Conservation (phyloP, 2,329 filamentous ascomycete genomes). For the Apiospora sp. region DNA sequence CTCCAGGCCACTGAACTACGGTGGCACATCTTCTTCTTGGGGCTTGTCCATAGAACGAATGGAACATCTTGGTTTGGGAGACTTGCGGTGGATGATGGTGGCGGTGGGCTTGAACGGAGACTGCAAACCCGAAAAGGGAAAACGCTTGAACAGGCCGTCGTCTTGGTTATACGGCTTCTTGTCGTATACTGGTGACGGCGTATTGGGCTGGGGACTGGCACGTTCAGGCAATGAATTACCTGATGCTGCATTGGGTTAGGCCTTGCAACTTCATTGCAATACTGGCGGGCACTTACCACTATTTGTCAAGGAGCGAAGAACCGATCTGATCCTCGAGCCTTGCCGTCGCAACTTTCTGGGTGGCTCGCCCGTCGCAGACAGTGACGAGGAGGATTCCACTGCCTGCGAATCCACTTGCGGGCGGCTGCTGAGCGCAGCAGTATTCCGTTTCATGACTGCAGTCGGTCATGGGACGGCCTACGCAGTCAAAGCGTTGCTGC, state of each 20-base stretch:
- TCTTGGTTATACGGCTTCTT: constrained; percentile 24
- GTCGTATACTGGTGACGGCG: constrained; percentile 29
- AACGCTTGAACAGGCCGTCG: constrained; percentile 42
- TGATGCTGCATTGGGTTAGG: constrained; percentile 32
- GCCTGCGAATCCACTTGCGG: not conserved
- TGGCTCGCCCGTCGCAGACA: constrained; percentile 34
- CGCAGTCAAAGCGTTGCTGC: not conserved
- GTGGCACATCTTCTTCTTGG: constrained; percentile 34
- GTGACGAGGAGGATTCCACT: not conserved
- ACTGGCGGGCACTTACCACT: constrained; percentile 39
- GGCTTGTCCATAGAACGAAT: constrained; percentile 45
- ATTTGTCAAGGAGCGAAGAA: constrained; percentile 51
- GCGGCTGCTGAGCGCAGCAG: constrained; percentile 2
- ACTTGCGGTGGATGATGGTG: constrained; percentile 52
- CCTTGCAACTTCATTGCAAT: not conserved
- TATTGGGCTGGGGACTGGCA: constrained; percentile 35
- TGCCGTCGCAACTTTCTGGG: constrained; percentile 49
- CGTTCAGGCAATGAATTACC: constrained; percentile 34
- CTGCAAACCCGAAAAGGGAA: constrained; percentile 51
- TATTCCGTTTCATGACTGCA: constrained; percentile 8
- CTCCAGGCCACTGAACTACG: constrained; percentile 33
- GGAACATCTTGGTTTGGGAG: constrained; percentile 48
- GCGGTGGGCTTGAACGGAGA: constrained; percentile 46
- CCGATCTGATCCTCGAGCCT: constrained; percentile 52
- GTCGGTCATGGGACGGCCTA: not conserved